Percentiles rank a stretch among this genome's conserved stretches.
Evolutionary conservation across 2,329 filamentous ascomycete genomes (phyloP).

Genomic region (Cyphellophora attinorum): DNA sequence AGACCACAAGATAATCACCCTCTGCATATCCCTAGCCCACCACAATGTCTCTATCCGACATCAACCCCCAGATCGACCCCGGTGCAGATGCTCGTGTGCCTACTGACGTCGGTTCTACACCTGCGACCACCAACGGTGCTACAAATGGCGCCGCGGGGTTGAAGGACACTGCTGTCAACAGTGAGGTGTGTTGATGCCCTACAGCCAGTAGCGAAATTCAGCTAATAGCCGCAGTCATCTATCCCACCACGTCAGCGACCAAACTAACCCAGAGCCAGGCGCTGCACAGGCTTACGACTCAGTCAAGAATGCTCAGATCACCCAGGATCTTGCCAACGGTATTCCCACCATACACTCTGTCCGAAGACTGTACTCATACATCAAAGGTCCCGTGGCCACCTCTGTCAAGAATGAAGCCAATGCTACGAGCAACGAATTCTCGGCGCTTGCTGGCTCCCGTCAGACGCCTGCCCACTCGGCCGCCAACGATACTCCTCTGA

Average conservation of each 20-base stretch:
- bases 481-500: constrained; percentile 53
- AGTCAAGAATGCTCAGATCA: constrained; percentile 39
- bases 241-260: background rate
- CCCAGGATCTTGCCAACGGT: constrained; percentile 31
- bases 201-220: background rate
- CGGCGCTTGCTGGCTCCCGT: constrained; percentile 46
- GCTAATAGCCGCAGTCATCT: background rate
- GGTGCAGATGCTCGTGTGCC: constrained; percentile 6
- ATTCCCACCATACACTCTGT: constrained; percentile 1
- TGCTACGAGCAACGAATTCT: constrained; percentile 49
- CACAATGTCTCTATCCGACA: constrained; percentile 5
- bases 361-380: background rate
- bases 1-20: too few species aligned
- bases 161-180: constrained; percentile 13
- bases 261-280: constrained; percentile 24
- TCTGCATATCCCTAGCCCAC: background rate
- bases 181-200: constrained; percentile 11
- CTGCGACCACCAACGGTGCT: constrained; percentile 9
- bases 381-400: constrained; percentile 44
- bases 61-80: constrained; percentile 2
- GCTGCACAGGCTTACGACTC: constrained; percentile 38
- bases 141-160: background rate
- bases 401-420: constrained; percentile 47
- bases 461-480: constrained; percentile 44
- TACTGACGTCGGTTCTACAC: constrained; percentile 1